Evolutionary conservation across 2,329 filamentous ascomycete genomes (phyloP).

Genomic region (Helotiales sp.): DNA sequence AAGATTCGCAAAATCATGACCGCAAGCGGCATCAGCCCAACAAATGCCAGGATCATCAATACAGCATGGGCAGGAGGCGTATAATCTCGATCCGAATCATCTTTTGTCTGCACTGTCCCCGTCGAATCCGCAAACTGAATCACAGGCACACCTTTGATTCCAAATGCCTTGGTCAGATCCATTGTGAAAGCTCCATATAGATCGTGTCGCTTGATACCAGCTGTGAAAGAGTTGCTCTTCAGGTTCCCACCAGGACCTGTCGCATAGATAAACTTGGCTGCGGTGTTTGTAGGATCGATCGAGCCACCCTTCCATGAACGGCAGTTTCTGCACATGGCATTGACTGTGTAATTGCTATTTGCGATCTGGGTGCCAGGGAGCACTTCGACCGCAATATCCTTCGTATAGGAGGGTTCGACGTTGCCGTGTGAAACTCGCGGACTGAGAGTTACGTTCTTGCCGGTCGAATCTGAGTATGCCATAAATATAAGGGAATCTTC

Average conservation of each 20-base stretch:
- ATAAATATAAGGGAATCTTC: conserved; percentile 58
- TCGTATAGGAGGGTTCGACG: conserved; percentile 55
- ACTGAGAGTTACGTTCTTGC: conserved; percentile 59
- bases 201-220: conserved; percentile 56
- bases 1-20: conserved; percentile 58
- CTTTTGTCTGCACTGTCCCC: conserved; percentile 49
- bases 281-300: conserved; percentile 55
- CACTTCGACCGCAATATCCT: conserved; percentile 50
- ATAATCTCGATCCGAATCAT: conserved; percentile 39
- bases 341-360: conserved; percentile 51
- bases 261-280: conserved; percentile 60
- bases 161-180: conserved; percentile 58
- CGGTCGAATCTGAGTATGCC: conserved; percentile 54
- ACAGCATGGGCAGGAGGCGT: conserved; percentile 43
- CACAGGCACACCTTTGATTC: conserved; percentile 49
- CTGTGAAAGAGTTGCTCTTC: conserved; percentile 49
- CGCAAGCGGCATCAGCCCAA: conserved; percentile 61
- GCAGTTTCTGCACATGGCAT: conserved; percentile 59
- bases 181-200: conserved; percentile 61
- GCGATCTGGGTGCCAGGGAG: conserved; percentile 55
- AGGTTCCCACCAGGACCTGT: conserved; percentile 55
- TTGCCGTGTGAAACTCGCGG: conserved; percentile 57
- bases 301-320: conserved; percentile 55
- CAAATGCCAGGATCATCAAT: conserved; percentile 61
- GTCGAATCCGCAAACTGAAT: conserved; percentile 35